A percentile compares a stretch with the other conserved stretches of the same genome.
Evolutionary conservation across 2,329 filamentous ascomycete genomes (phyloP).

Genomic region (Aspergillus japonicus): DNA sequence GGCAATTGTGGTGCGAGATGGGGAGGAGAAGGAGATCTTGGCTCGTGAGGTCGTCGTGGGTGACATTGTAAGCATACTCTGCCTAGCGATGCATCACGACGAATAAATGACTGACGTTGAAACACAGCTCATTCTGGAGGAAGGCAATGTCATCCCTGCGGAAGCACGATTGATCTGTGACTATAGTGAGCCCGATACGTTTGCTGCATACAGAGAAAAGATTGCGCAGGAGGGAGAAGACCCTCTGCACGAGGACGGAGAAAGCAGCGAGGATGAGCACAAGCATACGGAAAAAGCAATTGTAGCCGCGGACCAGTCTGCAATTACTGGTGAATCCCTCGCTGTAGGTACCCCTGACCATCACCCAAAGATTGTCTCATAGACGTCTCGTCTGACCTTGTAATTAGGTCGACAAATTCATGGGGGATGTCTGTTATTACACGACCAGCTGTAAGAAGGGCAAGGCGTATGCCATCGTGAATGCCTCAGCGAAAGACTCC

Average conservation of each 20-base stretch:
- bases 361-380: too few relatives aligned
- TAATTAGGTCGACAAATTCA: constrained; percentile 56
- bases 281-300: too few relatives aligned
- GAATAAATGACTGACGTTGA: too few relatives aligned
- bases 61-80: constrained; percentile 61
- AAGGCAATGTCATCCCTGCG: constrained; percentile 68
- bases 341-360: constrained; percentile 56
- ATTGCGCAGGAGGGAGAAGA: constrained; percentile 46
- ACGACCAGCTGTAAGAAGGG: constrained; percentile 79
- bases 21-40: constrained; percentile 64
- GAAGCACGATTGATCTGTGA: constrained; percentile 71
- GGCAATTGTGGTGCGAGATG: constrained; percentile 65
- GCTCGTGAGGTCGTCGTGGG: constrained; percentile 72
- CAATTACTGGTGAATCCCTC: constrained; percentile 77
- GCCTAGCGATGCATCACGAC: not conserved
- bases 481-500: constrained; percentile 66
- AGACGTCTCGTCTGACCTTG: constrained; percentile 38
- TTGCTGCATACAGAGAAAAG: constrained; percentile 64
- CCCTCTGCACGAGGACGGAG: too few relatives aligned
- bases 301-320: constrained; percentile 69
- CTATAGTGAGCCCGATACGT: constrained; percentile 66
- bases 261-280: too few relatives aligned
- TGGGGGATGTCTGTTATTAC: constrained; percentile 74
- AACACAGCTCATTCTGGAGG: constrained; percentile 44
- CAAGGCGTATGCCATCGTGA: constrained; percentile 69